Percentiles rank a stretch among this genome's conserved stretches.
These are phyloP conservation scores for Fragaria ananassa DNA, from an alignment of 306 rosid species.

Conservation along the genomic window DNA sequence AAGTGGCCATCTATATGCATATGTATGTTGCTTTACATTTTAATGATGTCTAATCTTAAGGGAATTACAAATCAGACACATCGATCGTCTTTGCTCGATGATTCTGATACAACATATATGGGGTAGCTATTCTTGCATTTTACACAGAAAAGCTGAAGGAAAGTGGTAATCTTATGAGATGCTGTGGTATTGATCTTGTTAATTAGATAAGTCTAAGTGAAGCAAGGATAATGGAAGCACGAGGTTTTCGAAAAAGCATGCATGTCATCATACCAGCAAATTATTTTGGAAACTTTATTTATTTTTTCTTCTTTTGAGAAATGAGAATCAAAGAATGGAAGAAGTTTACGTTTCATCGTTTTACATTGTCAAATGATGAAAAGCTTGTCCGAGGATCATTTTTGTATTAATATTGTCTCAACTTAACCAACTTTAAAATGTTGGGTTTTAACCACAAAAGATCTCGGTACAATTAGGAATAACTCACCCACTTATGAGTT, in stretches of 20 bases:
- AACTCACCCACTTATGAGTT: too few species aligned
- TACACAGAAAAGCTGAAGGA: neutral
- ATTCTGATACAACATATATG: neutral
- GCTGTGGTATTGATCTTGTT: neutral
- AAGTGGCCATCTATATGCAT: neutral
- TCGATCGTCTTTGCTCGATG: neutral
- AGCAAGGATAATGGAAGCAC: neutral
- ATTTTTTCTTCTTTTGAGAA: neutral
- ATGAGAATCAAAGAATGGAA: neutral
- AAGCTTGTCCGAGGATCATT: fast-evolving
- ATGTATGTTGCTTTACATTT: conserved; percentile 3
- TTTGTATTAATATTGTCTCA: fast-evolving
- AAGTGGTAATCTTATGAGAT: neutral
- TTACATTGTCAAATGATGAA: neutral
- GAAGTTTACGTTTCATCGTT: neutral
- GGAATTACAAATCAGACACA: neutral
- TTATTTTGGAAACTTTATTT: neutral
- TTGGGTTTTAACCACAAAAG: too few species aligned
- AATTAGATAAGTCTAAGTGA: neutral
- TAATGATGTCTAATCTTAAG: neutral
- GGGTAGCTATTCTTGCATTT: neutral
- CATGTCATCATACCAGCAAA: neutral
- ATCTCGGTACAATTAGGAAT: too few species aligned
- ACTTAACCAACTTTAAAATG: too few species aligned
- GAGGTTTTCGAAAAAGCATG: neutral